Evolutionary conservation across 805 yeast genomes (phyloP), one percentile per base, ranked within the genome.

Genomic region (Metahyphopichia silvanorum): DNA sequence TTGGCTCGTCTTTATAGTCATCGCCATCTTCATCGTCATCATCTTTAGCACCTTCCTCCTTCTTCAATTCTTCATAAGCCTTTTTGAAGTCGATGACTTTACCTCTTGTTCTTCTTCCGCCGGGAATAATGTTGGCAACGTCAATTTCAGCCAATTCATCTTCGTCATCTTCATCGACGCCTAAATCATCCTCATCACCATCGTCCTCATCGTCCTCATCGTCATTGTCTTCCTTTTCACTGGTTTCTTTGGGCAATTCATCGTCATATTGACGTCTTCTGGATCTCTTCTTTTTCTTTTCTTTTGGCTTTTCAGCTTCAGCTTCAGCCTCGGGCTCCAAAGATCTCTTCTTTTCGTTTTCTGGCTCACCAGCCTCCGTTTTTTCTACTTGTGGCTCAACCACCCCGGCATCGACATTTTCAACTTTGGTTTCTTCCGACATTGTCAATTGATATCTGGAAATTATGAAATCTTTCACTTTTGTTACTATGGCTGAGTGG

Each of bases 91-190:
- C 96, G 46, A 89, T 82, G 13, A 82, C 83, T 51, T 80, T 83
- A 11, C 96, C 95, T 46, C 97, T 76, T 6, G 96, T 88, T 68
- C 96, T 84, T 61, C 95, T 74, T 10, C 94, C 93, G 12, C 77
- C 63, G n/a, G 82, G 71, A 43, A 87, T 87, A 54, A 88, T 87
- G 60, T 88, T 89, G 24, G 87, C 66, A 24, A 82, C 69, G 51
- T 86, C 95, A 44, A 88, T 85, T 59, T 83, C 95, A 21, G 73
- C 71, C 43, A 86, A 66, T 47, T 83, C 91, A 47, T 85, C 95
- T 21, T 84, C 93, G 16, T 78, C 88, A 14, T 71, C 79, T 11
- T 78, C 86, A 14, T 76, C 87, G 21, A 71, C 80, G 20, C 66
- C 76, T 4, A 70, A 51, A 38, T 74, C 76, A 25, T 71, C 80